A percentile compares a stretch with the other conserved stretches of the same genome.
These are phyloP conservation scores for Trichocladium antarcticum DNA, from an alignment of 495 filamentous ascomycete genomes.

Conservation along the genomic window DNA sequence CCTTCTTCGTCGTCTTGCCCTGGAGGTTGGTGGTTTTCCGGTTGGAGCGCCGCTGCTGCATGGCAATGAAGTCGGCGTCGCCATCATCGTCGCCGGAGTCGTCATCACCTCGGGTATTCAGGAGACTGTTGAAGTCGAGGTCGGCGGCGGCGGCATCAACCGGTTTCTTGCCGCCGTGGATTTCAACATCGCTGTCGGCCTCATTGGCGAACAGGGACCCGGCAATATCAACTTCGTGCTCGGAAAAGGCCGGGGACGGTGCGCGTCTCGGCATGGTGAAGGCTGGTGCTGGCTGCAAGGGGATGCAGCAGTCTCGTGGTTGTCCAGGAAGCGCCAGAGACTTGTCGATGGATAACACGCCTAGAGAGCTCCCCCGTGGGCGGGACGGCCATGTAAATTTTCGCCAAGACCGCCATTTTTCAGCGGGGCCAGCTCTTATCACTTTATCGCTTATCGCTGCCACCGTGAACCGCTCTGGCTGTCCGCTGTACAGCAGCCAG, in stretches of 20 bases:
- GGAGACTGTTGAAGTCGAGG: conserved; percentile 34
- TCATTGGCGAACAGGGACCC: conserved; percentile 59
- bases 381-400: background rate
- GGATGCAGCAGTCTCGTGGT: background rate
- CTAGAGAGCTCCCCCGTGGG: background rate
- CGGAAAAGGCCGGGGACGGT: conserved; percentile 73
- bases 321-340: background rate
- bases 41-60: conserved; percentile 71
- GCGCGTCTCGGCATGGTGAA: conserved; percentile 38
- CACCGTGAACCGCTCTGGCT: background rate
- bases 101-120: conserved; percentile 28
- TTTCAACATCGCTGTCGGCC: conserved; percentile 27
- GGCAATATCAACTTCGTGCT: conserved; percentile 86
- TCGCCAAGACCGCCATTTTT: conserved; percentile 8
- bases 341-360: background rate
- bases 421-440: conserved; percentile 17
- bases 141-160: conserved; percentile 16
- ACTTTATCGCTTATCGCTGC: conserved; percentile 16
- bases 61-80: conserved; percentile 70
- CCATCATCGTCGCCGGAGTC: conserved; percentile 24
- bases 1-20: conserved; percentile 78
- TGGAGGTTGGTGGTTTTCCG: conserved; percentile 73
- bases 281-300: conserved; percentile 1
- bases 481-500: background rate
- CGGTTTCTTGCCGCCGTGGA: conserved; percentile 6